Evolutionary conservation across 192 early-diverging fungal genomes (phyloP).

Genomic region (Coemansia sp.): DNA sequence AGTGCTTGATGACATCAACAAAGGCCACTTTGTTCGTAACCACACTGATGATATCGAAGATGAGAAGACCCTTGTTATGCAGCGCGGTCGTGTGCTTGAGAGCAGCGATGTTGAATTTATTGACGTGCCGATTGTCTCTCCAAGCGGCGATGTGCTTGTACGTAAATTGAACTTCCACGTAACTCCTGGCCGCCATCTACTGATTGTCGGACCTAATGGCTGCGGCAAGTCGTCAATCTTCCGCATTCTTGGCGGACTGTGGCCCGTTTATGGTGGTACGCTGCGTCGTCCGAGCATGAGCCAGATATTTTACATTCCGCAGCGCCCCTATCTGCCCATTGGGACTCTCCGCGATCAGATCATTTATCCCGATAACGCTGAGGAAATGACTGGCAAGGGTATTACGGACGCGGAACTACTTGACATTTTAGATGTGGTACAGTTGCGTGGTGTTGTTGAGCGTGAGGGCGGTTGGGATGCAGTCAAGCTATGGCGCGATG

Average conservation of each 20-base stretch:
- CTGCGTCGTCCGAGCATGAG: conserved; percentile 72
- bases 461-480: conserved; percentile 89
- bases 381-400: conserved; percentile 72
- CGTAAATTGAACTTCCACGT: conserved; percentile 83
- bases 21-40: conserved; percentile 74
- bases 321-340: conserved; percentile 93
- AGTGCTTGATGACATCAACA: conserved; percentile 85
- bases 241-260: conserved; percentile 92
- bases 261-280: conserved; percentile 90
- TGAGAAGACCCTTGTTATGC: conserved; percentile 51
- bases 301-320: conserved; percentile 97
- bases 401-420: conserved; percentile 77
- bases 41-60: conserved; percentile 31
- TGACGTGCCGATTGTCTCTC: conserved; percentile 91
- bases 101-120: conserved; percentile 79
- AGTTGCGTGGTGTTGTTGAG: conserved; percentile 78
- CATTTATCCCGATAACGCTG: conserved; percentile 89
- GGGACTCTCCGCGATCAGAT: conserved; percentile 96
- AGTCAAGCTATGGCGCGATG: conserved; percentile 86
- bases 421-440: conserved; percentile 78
- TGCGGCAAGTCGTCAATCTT: conserved; percentile 93
- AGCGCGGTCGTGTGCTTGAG: conserved; percentile 68
- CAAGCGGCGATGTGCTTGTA: conserved; percentile 91
- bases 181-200: conserved; percentile 83
- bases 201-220: conserved; percentile 95